Base-by-base conservation (phyloP, 2,329 filamentous ascomycete species). In the Neofusicoccum sp. region DNA sequence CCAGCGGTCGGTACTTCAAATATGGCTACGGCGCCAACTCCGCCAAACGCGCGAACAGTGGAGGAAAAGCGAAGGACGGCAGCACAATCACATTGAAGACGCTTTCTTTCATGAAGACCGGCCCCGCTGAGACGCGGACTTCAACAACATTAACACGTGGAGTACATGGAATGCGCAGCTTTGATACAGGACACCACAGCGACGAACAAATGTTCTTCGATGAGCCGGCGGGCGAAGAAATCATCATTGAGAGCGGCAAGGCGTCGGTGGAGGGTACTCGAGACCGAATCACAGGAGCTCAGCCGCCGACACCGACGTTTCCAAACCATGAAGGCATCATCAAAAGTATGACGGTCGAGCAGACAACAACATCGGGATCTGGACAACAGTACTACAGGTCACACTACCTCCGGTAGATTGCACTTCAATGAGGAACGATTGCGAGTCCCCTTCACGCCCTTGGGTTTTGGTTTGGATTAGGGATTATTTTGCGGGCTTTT, bases 191-290 rank as follows among this genome's bases (percentile, higher is more conserved):
- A 7, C 34, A 43, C 28, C 26, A 34, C 14, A n/a, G 14, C 28
- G 60, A 62, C 30, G 44, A 59, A 16, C 28, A 59, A 33, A 24
- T 57, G 20, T 57, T 62, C 20, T 58, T 58, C 34, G 44, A 61
- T 20, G 30, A 62, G 14, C 51, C 51, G 26, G 51, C 38, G 16
- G 51, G 51, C n/a, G 36, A 34, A 9, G 26, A 56, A 1, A 4
- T n/a, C n/a, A 6, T 33, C 2, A 16, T 26, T 2, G 51, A 40
- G 26, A 56, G 51, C 38, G n/a, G 51, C 3, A 56, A 33, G 38
- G 34, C 14, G 26, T 56, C 51, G 2, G 41, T 38, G 20, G 51
- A 56, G 26, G 51, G 20, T n/a, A 31, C 14, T 4, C 20, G 51
- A 26, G 51, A 56, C 16, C 30, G 28, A 16, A 31, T 20, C 28